Evolutionary conservation across 768 basidiomycete species (phyloP), one percentile per base, ranked within the genome.

Genomic region (Cystofilobasidium capitatum): DNA sequence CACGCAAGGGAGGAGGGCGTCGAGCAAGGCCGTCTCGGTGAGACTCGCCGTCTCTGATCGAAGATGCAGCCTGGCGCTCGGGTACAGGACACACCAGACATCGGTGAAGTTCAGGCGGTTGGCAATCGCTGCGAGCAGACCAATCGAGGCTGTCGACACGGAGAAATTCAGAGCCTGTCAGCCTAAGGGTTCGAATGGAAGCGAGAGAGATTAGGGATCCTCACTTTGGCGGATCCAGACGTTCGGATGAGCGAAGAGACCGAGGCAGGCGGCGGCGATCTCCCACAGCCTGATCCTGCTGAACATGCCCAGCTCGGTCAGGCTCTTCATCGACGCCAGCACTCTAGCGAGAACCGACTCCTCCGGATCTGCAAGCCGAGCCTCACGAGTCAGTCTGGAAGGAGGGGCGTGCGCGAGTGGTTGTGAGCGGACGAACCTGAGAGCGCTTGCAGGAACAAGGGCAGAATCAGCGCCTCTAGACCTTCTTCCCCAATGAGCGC

Each of bases 61-160:
- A 44, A 98, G 79, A 67, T 92, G 85, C 72, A 91, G 87, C 55
- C 89, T 83, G 47, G 98, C 77, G 0, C 88, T 89, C 0, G 96
- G 94, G 72, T 98, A 98, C 12, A 99, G 77, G 47, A 98, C 94
- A 73, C 92, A 97, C 94, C 96, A 98, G 26, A 91, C 86, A 74
- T 99, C 96, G 62, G 90, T 91, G 2, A 81, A 77, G 0, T 88
- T 88, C 8, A 99, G 82, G 70, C 88, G 86, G 49, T 86, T 85
- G 2, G 88, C 86, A 12, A 90, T 87, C 5, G 90, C 86, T 2
- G 89, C 86, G 51, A 98, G 86, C 75, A 99, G 92, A 0, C 89
- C 86, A 16, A 85, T 86, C 22, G 93, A 85, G 29, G 88, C 92
- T 94, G 69, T 12, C 29, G 31, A 1, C 9, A 17, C 9, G 20